Evolutionary conservation across 257 asterid genomes (phyloP), one percentile per base, ranked within the genome.

Genomic region (Plantago ovata): DNA sequence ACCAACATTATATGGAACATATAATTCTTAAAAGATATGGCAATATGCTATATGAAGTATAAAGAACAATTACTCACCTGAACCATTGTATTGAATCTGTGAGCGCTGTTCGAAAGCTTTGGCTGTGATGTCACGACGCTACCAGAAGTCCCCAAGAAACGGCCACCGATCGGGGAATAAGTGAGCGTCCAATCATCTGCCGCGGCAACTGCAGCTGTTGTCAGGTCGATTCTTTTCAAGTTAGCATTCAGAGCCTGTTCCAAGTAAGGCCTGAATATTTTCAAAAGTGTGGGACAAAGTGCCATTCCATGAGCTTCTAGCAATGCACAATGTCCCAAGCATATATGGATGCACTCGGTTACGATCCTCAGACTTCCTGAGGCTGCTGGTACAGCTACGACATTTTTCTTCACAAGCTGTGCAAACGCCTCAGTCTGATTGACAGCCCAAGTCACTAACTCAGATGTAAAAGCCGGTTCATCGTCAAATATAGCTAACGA

Each of bases 391-490:
- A 76, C 79, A 1, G 91, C 98, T 38, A 88, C 61, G 14, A 82
- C 90, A 22, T 82, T 79, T 53, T 75, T 85, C 70, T 77, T 80
- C 59, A 88, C 69, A 10, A 81, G 84, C 65, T 63, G 74, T 0
- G 95, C 85, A 14, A 81, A 84, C 15, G 58, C 71, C 62, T 85
- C 84, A 0, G 94, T 79, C 45, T 80, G 92, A 48, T 75, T 80
- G 5, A 85, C 90, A 3, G 86, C 84, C 98, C 98, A 91, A 8
- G 93, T 71, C 8, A 91, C 98, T 0, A 91, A 85, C 70, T 91
- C 98, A 13, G 98, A 91, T 3, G 91, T 56, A 49, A 78, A 88
- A 55, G 88, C 94, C 0, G 94, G 87, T 63, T 87, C 98, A n/a
- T 91, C 98, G 19, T 69, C 81, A 11, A 92, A 92, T 61, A 87